Evolutionary conservation across 768 basidiomycete genomes (phyloP).

Genomic region (Suillus plorans): DNA sequence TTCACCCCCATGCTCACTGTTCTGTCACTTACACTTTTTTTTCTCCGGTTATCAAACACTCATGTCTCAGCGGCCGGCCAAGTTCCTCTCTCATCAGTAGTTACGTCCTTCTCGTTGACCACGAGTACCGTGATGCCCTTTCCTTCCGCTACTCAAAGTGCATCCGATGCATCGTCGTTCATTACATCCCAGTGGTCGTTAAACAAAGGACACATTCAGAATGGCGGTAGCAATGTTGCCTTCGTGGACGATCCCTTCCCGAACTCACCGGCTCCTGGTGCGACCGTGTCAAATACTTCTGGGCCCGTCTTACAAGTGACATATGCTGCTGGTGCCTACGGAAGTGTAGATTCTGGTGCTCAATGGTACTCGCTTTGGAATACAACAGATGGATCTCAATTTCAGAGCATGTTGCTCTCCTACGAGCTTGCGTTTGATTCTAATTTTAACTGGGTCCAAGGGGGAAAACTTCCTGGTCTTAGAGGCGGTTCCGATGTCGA

Average conservation of each 20-base stretch:
- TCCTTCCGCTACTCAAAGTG: slow-evolving; percentile 58
- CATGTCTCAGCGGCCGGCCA: slow-evolving; percentile 6
- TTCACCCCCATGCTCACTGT: neutral
- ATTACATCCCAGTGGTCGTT: slow-evolving; percentile 61
- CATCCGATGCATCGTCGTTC: slow-evolving; percentile 48
- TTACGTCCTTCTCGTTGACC: slow-evolving; percentile 52
- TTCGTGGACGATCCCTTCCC: slow-evolving; percentile 74
- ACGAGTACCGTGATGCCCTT: slow-evolving; percentile 66
- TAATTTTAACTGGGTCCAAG: slow-evolving; percentile 68
- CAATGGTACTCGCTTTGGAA: slow-evolving; percentile 75
- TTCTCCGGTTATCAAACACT: neutral
- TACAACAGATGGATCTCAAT: slow-evolving; percentile 50
- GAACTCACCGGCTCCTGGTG: slow-evolving; percentile 38
- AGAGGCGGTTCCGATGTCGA: slow-evolving; percentile 62
- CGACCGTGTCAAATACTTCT: slow-evolving; percentile 24
- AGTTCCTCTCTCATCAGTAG: slow-evolving; percentile 32
- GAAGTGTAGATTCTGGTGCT: slow-evolving; percentile 58
- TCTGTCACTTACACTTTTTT: neutral
- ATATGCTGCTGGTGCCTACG: slow-evolving; percentile 62
- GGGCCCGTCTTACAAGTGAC: slow-evolving; percentile 54
- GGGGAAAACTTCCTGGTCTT: slow-evolving; percentile 76
- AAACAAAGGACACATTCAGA: slow-evolving; percentile 58
- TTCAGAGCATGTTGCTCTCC: slow-evolving; percentile 66
- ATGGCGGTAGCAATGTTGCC: slow-evolving; percentile 51
- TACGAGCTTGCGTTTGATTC: slow-evolving; percentile 75